Conservation (phyloP, 495 filamentous ascomycete species). For the Aspergillus cavernicola region DNA sequence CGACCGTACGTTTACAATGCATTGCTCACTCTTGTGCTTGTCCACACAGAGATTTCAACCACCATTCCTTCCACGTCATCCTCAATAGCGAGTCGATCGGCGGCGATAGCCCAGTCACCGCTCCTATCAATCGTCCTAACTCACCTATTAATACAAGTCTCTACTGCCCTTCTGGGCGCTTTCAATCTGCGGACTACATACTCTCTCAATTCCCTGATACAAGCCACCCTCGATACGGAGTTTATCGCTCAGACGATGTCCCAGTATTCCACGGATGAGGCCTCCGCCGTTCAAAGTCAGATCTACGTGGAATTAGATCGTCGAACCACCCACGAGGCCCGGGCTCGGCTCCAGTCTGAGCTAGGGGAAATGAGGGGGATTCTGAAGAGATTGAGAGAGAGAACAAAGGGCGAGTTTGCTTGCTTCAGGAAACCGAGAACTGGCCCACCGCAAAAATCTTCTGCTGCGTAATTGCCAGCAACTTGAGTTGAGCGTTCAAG, state of each 20-base stretch:
- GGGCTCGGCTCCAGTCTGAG: slow-evolving; percentile 74
- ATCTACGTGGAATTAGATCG: slow-evolving; percentile 87
- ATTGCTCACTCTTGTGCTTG: slow-evolving; percentile 75
- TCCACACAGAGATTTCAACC: slow-evolving; percentile 88
- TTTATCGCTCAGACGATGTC: slow-evolving; percentile 91
- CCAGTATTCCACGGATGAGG: slow-evolving; percentile 81
- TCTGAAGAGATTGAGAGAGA: slow-evolving; percentile 77
- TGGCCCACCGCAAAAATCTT: slow-evolving; percentile 20
- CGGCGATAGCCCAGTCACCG: slow-evolving; percentile 44
- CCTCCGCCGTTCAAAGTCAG: slow-evolving; percentile 71
- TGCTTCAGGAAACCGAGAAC: slow-evolving; percentile 61
- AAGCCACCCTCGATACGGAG: slow-evolving; percentile 94
- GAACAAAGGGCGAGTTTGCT: slow-evolving; percentile 79
- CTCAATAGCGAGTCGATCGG: slow-evolving; percentile 24
- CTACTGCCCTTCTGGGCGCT: slow-evolving; percentile 62
- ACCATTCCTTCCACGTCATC: slow-evolving; percentile 50
- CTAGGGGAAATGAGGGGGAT: slow-evolving; percentile 82
- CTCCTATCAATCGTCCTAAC: slow-evolving; percentile 73
- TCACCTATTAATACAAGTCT: slow-evolving; percentile 73
- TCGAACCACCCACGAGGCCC: slow-evolving; percentile 80
- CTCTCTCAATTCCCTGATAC: slow-evolving; percentile 79
- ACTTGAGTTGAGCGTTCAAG: background rate
- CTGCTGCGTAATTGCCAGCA: background rate
- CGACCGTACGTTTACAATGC: slow-evolving; percentile 84
- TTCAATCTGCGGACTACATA: slow-evolving; percentile 66